These are phyloP conservation scores for Triangularia verruculosa DNA, from an alignment of 2,329 filamentous ascomycete genomes.

Conservation along the genomic window DNA sequence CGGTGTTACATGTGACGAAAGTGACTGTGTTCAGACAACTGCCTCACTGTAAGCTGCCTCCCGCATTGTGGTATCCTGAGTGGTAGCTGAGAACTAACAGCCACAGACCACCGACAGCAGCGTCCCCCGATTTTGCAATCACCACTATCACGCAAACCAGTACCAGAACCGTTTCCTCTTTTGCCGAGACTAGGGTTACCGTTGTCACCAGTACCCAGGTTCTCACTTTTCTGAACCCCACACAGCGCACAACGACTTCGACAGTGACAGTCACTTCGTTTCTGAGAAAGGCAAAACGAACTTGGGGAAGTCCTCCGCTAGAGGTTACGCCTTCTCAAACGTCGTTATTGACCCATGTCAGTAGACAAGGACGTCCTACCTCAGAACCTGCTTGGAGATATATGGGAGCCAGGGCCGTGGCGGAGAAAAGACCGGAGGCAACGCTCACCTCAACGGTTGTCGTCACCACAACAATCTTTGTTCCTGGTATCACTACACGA, in stretches of 20 bases:
- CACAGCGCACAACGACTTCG: slow-evolving; percentile 26
- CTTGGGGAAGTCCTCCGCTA: not conserved
- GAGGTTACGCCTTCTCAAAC: not conserved
- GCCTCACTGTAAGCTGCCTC: slow-evolving; percentile 3
- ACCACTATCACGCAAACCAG: slow-evolving; percentile 21
- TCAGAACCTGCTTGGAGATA: not conserved
- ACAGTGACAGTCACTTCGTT: slow-evolving; percentile 23
- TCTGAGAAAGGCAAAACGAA: slow-evolving; percentile 6
- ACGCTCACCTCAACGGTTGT: slow-evolving; percentile 20
- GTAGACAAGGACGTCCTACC: not conserved
- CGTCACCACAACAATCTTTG: slow-evolving; percentile 22
- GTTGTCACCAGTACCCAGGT: slow-evolving; percentile 25
- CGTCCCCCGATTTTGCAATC: slow-evolving; percentile 12
- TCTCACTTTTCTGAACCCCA: slow-evolving; percentile 29
- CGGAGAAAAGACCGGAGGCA: slow-evolving; percentile 8
- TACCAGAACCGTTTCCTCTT: slow-evolving; percentile 22
- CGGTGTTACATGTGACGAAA: slow-evolving; percentile 12
- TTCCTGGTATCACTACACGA: slow-evolving; percentile 10
- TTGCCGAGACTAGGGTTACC: slow-evolving; percentile 20
- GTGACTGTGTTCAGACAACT: not conserved
- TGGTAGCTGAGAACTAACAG: not conserved
- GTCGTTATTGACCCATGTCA: not conserved
- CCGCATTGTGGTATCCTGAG: not conserved
- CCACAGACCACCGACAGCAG: not conserved
- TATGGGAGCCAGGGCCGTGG: not conserved